Evolutionary conservation across 192 early-diverging fungal genomes (phyloP).

Genomic region (Haplosporangium gracile): DNA sequence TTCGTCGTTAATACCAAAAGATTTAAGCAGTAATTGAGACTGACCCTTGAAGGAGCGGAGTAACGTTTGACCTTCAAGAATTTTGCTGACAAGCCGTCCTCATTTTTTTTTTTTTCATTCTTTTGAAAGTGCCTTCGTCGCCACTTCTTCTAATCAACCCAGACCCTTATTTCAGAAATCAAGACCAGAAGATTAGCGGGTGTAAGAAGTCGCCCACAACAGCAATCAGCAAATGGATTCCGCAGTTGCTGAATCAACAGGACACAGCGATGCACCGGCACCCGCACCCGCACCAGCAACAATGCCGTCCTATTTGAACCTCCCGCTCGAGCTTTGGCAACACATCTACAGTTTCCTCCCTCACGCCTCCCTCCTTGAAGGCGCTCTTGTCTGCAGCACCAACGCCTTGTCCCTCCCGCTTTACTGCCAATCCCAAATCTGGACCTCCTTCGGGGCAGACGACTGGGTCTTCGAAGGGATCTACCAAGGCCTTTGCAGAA

Average conservation of each 20-base stretch:
- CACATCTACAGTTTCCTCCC: constrained; percentile 27
- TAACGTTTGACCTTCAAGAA: neutral
- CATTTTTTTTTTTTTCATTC: too few species aligned
- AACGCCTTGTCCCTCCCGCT: constrained; percentile 26
- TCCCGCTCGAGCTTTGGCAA: constrained; percentile 35
- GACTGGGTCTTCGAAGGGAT: constrained; percentile 37
- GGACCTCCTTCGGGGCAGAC: constrained; percentile 23
- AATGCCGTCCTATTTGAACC: neutral
- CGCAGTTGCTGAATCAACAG: neutral
- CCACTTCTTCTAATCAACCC: neutral
- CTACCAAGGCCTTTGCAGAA: constrained; percentile 21
- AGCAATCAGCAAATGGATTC: neutral
- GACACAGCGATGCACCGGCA: neutral
- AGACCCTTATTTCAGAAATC: neutral
- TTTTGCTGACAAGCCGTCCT: neutral
- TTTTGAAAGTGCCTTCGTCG: too few species aligned
- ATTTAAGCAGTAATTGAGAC: too few species aligned
- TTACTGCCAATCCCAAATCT: constrained; percentile 44
- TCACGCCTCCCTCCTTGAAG: constrained; percentile 19
- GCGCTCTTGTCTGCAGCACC: constrained; percentile 27
- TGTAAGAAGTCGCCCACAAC: neutral
- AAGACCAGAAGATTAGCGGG: neutral
- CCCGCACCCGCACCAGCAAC: neutral
- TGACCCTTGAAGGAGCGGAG: neutral
- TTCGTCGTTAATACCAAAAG: too few species aligned